Conservation (phyloP, 2,329 filamentous ascomycete species). For the Fusarium bactridioides region DNA sequence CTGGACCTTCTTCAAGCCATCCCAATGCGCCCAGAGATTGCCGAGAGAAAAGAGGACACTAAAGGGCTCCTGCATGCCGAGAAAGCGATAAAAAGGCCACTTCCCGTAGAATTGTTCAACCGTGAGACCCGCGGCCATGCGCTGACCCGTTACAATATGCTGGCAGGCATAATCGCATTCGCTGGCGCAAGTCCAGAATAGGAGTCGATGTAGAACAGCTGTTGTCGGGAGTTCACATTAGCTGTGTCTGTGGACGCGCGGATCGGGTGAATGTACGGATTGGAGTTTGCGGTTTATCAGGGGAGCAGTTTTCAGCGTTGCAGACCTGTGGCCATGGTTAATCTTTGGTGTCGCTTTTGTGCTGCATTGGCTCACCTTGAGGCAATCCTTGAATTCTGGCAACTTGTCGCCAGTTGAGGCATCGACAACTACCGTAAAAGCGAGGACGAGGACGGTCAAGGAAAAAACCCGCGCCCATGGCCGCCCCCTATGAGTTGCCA, state of each 20-base stretch:
- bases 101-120: slow-evolving; percentile 97
- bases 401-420: slow-evolving; percentile 86
- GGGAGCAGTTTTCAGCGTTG: slow-evolving; percentile 78
- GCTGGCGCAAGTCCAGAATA: slow-evolving; percentile 89
- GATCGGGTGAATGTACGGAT: slow-evolving; percentile 68
- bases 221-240: slow-evolving; percentile 32
- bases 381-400: slow-evolving; percentile 86
- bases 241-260: slow-evolving; percentile 2
- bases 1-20: slow-evolving; percentile 76
- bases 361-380: slow-evolving; percentile 65
- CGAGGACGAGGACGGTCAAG: slow-evolving; percentile 48
- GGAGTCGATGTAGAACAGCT: slow-evolving; percentile 85
- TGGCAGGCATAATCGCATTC: slow-evolving; percentile 99
- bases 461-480: slow-evolving; percentile 44
- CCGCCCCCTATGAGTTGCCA: slow-evolving; percentile 46
- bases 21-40: slow-evolving; percentile 86
- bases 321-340: slow-evolving; percentile 71
- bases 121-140: slow-evolving; percentile 70
- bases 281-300: slow-evolving; percentile 62
- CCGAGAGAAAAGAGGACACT: slow-evolving; percentile 92
- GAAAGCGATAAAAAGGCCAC: slow-evolving; percentile 92
- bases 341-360: neutral
- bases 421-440: slow-evolving; percentile 55
- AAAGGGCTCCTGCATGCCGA: slow-evolving; percentile 95
- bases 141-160: slow-evolving; percentile 82